Evolutionary conservation across 2,329 filamentous ascomycete genomes (phyloP), one percentile per base, ranked within the genome.

Genomic region (Didymella arachidicola): DNA sequence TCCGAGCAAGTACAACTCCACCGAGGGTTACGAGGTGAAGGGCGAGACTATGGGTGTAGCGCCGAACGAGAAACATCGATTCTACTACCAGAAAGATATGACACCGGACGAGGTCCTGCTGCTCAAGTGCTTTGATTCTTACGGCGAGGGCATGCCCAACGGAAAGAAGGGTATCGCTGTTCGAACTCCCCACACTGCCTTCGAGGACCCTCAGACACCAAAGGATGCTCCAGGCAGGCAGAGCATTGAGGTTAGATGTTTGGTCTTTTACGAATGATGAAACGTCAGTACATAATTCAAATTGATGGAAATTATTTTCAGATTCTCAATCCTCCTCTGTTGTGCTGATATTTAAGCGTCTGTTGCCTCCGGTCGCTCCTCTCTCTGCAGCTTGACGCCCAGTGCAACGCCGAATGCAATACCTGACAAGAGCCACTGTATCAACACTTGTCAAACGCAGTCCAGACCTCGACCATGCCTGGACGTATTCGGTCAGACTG

Each of bases 41-140:
- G 86, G 88, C 19, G 87, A 90, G 78, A 89, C 87, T 1, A 83
- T 87, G 69, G 81, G 79, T 0, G 84, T 90, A 0, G 78, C 81
- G 44, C 81, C 86, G 3, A 89, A 79, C 63, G 82, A 85, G 7
- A 73, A 72, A 16, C 88, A 90, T 71, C 79, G 80, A 64, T 88
- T 88, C 66, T 89, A 84, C 67, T 90, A 89, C 65, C 78, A 84
- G 70, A 89, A 88, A 75, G 87, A 89, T 67, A 89, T 90, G 87
- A 85, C 81, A 19, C 82, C 81, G 0, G 79, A 82, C 2, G 82
- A 85, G 69, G 81, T 81, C 0, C 78, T 84, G 76, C 71, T 85
- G 56, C 75, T 85, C 61, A 85, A 82, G 72, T 82, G 80, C 61
- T 82, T 79, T 60, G 80, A 82, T 59, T 79, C 75, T 10, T 72